A percentile compares a stretch with the other conserved stretches of the same genome.
Evolutionary conservation across 768 basidiomycete species (phyloP).

Genomic region (Clathrus columnatus): DNA sequence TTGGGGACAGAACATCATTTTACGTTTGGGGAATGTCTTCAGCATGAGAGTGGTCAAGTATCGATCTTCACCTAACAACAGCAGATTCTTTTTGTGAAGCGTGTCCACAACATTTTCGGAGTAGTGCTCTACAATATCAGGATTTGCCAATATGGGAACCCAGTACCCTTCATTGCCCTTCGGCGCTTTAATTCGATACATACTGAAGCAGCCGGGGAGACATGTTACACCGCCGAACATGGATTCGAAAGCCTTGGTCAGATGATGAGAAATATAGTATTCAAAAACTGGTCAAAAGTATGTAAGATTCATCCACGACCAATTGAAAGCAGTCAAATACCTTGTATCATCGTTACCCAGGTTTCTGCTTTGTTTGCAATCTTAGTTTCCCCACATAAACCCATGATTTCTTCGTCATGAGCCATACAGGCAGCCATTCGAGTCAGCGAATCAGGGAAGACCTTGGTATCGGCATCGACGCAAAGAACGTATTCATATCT

Average conservation of each 20-base stretch:
- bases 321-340: conserved; percentile 35
- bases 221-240: conserved; percentile 99
- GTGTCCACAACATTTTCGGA: conserved; percentile 99
- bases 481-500: conserved; percentile 92
- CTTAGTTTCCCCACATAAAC: conserved; percentile 98
- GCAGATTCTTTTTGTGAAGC: conserved; percentile 96
- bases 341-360: conserved; percentile 99
- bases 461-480: conserved; percentile 97
- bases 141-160: conserved; percentile 98
- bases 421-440: conserved; percentile 97
- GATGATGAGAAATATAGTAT: conserved; percentile 98
- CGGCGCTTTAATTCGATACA: conserved; percentile 99
- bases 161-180: conserved; percentile 94
- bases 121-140: conserved; percentile 97
- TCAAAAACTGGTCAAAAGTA: conserved; percentile 68
- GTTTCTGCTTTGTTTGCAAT: conserved; percentile 98
- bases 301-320: not conserved
- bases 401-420: conserved; percentile 97
- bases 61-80: conserved; percentile 97
- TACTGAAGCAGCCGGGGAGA: conserved; percentile 97
- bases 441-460: conserved; percentile 96
- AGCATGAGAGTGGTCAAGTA: conserved; percentile 96
- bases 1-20: conserved; percentile 98
- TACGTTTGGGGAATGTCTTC: conserved; percentile 98
- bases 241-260: conserved; percentile 98